Conservation (phyloP, 371 early-diverging fungal species). For the Blyttiomyces sp. region DNA sequence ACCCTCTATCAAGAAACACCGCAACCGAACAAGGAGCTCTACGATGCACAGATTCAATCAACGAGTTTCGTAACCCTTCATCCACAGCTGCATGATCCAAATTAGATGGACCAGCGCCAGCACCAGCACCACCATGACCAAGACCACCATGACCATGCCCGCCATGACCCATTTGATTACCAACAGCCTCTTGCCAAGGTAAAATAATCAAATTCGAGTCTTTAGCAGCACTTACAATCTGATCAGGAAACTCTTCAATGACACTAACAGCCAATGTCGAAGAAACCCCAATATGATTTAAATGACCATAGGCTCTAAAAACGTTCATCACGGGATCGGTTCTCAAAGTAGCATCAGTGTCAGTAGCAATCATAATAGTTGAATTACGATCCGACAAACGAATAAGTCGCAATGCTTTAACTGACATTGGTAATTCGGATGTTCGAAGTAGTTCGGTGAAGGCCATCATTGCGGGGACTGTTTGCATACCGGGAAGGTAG, state of each 20-base stretch:
- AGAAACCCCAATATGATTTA: slow-evolving; percentile 52
- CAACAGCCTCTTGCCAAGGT: slow-evolving; percentile 15
- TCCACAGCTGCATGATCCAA: background rate
- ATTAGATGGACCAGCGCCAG: too few species aligned
- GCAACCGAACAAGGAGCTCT: slow-evolving; percentile 44
- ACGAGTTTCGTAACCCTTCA: slow-evolving; percentile 1
- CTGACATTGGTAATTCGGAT: background rate
- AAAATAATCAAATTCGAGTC: slow-evolving; percentile 34
- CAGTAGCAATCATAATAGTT: slow-evolving; percentile 64
- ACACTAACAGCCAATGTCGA: background rate
- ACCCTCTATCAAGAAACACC: slow-evolving; percentile 72
- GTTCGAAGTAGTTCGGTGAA: slow-evolving; percentile 41
- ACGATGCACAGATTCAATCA: slow-evolving; percentile 45
- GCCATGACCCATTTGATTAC: too few species aligned
- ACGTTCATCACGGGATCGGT: slow-evolving; percentile 67
- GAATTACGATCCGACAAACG: slow-evolving; percentile 71
- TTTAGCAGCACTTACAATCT: slow-evolving; percentile 43
- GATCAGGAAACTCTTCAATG: slow-evolving; percentile 44
- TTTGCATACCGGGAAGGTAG: slow-evolving; percentile 64
- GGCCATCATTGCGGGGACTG: slow-evolving; percentile 71
- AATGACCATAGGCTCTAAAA: slow-evolving; percentile 56
- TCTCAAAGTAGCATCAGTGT: slow-evolving; percentile 48
- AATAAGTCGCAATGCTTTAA: slow-evolving; percentile 61
- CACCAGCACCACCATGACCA: too few species aligned
- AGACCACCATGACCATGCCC: too few species aligned